These are phyloP conservation scores for Fusarium metavorans DNA, from an alignment of 2,329 filamentous ascomycete species.

Conservation along the genomic window DNA sequence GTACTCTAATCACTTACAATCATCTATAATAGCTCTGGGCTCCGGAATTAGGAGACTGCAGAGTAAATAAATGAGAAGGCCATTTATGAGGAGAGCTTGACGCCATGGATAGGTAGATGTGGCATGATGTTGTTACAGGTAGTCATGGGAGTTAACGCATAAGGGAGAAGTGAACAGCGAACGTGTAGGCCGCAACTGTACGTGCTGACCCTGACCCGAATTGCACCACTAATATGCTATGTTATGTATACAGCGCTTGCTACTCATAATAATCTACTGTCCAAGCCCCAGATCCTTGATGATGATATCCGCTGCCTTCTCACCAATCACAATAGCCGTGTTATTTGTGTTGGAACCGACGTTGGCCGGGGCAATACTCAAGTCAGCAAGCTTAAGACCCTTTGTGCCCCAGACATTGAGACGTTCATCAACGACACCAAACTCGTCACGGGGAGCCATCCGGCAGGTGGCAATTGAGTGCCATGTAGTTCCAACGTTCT, in stretches of 20 bases:
- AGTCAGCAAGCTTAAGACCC: conserved; percentile 56
- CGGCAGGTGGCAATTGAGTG: conserved; percentile 60
- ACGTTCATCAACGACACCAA: conserved; percentile 52
- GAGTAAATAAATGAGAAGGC: not conserved
- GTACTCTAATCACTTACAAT: not conserved
- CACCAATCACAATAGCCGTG: conserved; percentile 62
- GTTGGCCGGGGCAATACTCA: conserved; percentile 53
- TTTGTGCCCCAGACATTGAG: conserved; percentile 58
- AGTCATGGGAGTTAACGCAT: no score
- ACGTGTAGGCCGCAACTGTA: no score
- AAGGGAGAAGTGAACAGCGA: no score
- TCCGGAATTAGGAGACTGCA: not conserved
- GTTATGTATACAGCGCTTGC: not conserved
- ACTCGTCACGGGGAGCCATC: conserved; percentile 56
- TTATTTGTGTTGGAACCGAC: conserved; percentile 63
- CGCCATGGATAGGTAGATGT: no score
- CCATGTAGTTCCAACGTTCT: conserved; percentile 58
- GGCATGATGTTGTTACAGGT: no score
- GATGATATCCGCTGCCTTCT: conserved; percentile 59
- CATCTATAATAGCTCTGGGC: not conserved
- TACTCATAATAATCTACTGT: not conserved
- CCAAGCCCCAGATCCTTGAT: conserved; percentile 50
- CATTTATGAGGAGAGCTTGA: no score
- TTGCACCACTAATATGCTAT: not conserved
- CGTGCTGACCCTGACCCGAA: no score